These are phyloP conservation scores for Suillus weaverae DNA, from an alignment of 768 basidiomycete species.

Conservation along the genomic window DNA sequence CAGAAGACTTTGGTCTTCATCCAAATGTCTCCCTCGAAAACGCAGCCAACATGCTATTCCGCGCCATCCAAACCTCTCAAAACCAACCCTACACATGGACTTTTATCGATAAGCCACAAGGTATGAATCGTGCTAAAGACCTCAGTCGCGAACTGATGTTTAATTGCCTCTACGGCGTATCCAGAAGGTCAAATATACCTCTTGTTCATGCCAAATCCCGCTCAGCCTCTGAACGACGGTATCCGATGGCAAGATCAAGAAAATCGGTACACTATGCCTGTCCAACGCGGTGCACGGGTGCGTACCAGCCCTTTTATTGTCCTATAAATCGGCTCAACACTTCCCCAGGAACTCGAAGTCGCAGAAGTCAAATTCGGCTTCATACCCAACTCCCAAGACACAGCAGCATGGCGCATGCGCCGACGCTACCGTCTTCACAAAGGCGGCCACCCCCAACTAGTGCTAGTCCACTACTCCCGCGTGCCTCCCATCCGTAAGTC, in stretches of 20 bases:
- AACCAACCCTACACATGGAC: conserved; percentile 68
- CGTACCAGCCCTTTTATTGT: conserved; percentile 24
- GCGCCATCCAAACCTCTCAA: conserved; percentile 57
- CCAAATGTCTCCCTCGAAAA: conserved; percentile 53
- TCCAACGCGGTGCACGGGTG: conserved; percentile 58
- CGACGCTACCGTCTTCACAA: conserved; percentile 71
- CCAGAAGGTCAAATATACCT: conserved; percentile 67
- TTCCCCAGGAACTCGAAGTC: conserved; percentile 71
- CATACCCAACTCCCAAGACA: conserved; percentile 63
- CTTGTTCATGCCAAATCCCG: conserved; percentile 60
- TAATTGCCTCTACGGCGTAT: conserved; percentile 1
- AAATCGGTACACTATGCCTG: conserved; percentile 46
- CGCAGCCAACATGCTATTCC: conserved; percentile 60
- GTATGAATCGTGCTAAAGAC: conserved; percentile 38
- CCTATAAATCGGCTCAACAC: conserved; percentile 1
- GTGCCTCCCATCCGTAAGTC: conserved; percentile 62
- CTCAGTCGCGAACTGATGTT: background rate
- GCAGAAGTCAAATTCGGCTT: conserved; percentile 75
- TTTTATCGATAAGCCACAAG: conserved; percentile 76
- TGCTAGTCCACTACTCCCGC: conserved; percentile 75
- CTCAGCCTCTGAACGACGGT: conserved; percentile 72
- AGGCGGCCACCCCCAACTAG: conserved; percentile 71
- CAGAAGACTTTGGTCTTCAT: conserved; percentile 63
- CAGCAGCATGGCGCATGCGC: conserved; percentile 64
- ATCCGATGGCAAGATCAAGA: conserved; percentile 77